These are phyloP conservation scores for Diplodia mutila DNA, from an alignment of 2,329 filamentous ascomycete genomes.

Conservation along the genomic window DNA sequence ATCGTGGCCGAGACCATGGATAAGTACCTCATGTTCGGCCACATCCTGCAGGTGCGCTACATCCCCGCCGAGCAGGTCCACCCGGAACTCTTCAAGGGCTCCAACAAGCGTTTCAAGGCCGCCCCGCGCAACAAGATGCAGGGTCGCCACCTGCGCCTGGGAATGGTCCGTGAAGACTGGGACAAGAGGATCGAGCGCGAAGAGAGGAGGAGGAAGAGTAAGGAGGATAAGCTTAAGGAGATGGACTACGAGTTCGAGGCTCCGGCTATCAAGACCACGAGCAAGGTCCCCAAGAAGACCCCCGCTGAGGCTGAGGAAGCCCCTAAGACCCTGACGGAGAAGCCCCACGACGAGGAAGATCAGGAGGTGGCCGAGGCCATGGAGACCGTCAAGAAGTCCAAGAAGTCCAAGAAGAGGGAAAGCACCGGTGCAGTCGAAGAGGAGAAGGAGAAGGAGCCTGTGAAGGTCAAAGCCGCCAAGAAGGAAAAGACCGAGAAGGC, in stretches of 20 bases:
- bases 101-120: constrained; percentile 85
- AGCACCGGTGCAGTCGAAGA: constrained; percentile 10
- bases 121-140: constrained; percentile 88
- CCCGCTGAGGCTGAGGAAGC: constrained; percentile 31
- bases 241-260: constrained; percentile 83
- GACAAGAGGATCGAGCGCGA: constrained; percentile 73
- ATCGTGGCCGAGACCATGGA: constrained; percentile 97
- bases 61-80: constrained; percentile 79
- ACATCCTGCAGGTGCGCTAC: constrained; percentile 85
- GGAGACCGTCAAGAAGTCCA: constrained; percentile 28
- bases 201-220: constrained; percentile 68
- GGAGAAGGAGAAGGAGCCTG: not conserved
- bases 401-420: constrained; percentile 24
- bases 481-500: constrained; percentile 16
- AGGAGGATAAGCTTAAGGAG: constrained; percentile 74
- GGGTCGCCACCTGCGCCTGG: constrained; percentile 72
- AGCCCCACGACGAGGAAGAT: constrained; percentile 19
- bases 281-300: constrained; percentile 51
- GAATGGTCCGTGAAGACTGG: constrained; percentile 77
- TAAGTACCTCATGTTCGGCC: constrained; percentile 93
- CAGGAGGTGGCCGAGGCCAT: constrained; percentile 28
- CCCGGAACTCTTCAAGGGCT: constrained; percentile 82
- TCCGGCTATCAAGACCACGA: constrained; percentile 69
- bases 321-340: constrained; percentile 36
- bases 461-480: constrained; percentile 24